Base-by-base conservation (phyloP, 2,329 filamentous ascomycete species). In the Stromatinia cepivora region DNA sequence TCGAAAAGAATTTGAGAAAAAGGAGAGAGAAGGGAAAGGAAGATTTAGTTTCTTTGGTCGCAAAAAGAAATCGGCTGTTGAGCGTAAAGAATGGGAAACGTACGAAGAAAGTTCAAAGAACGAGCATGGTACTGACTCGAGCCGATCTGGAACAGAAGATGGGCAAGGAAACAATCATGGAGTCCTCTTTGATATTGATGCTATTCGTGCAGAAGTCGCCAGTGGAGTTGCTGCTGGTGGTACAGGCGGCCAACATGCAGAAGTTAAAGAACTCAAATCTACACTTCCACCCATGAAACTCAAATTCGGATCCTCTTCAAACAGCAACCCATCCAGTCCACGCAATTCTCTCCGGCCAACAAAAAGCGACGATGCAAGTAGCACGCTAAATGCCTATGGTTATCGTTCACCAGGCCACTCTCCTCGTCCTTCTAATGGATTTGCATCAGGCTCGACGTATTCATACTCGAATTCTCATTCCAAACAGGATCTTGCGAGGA, bases 101-200 rank as follows among this genome's bases (percentile, higher is more conserved):
- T 97, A 97, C 78, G 91, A 97, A 77, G 92, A 96, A 31, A 61
- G 39, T 71, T 82, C 81, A 69, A 88, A 87, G 75, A 82, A 83
- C 54, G 86, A 87, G 1, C 54, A 69, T 17, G 65, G 67, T 9
- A 36, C 31, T 28, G 61, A 66, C 36, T 45, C 66, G 5, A 52
- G 50, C 17, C 20, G 54, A 57, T 48, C 71, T 50, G 48, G 22
- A 22, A 70, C 67, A 9, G 74, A 75, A 42, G 76, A 78, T 57
- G 77, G 76, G 20, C 75, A 78, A 50, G 75, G 77, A 28, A 77
- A 76, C 50, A 78, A 79, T 28, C 72, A 78, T 42, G 75, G 77
- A 20, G 90, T 98, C 11, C 84, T 99, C 58, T 99, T 99, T 76
- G 95, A 99, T 76, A 88, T 99, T 59, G 95, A 99, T 76, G 95